Base-by-base conservation (phyloP, 2,329 filamentous ascomycete species). In the Verticillium tricorpus region DNA sequence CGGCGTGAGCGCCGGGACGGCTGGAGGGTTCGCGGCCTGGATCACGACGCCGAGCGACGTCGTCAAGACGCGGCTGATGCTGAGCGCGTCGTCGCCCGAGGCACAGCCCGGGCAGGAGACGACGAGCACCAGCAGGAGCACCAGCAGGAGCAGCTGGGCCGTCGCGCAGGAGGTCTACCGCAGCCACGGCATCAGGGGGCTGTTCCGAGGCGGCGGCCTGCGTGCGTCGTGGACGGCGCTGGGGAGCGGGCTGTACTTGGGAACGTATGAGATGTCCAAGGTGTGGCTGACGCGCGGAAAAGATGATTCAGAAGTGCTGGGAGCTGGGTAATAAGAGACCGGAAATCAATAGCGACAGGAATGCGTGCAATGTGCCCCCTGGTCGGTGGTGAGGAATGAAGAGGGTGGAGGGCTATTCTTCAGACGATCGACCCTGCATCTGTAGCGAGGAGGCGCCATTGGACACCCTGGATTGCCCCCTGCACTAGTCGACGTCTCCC, bases 41-140 rank as follows among this genome's bases (percentile, higher is more conserved):
- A 73, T 95, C n/a, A 97, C 93, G 1, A 96, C 93, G 58, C 93
- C 93, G 0, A 86, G 93, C 61, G 93, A 97, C 74, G 92, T 96
- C 11, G 85, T 97, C 28, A 96, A 97, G 79, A 96, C 93, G 66
- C 79, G 91, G 58, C 90, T 96, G 76, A 97, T 96, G 93, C 79
- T 97, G 31, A 81, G 83, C 34, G 87, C 87, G 1, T 28, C 28
- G 28, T 28, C 28, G 28, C 28, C 28, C 28, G 28, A 28, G 28
- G 28, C 5, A 28, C 28, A 5, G 28, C 28, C 28, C 28, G 28
- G 5, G 28, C 28, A 28, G 80, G 78, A 15, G 72, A 77, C 25
- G 71, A 66, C 54, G 28, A 34, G 22, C 3, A 19, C 11, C 5
- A 11, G 22, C 14, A 69, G 66, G 14, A 71, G 72, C 65, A 74